Conservation (phyloP, 768 basidiomycete species). For the Coprinellus aureogranulatus region DNA sequence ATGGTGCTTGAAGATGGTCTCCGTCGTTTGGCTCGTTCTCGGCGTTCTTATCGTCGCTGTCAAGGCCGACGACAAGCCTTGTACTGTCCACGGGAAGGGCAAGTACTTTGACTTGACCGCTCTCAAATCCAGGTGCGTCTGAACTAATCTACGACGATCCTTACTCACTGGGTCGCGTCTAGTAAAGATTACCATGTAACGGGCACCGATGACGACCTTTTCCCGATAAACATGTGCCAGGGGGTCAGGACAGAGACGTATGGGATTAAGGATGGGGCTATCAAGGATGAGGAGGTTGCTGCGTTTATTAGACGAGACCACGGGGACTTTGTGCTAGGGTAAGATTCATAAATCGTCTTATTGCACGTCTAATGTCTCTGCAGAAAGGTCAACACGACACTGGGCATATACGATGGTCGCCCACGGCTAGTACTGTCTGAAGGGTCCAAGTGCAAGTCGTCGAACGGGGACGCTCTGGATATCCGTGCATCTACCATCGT, state of each 20-base stretch:
- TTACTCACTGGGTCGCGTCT: constrained; percentile 12
- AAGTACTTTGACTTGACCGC: constrained; percentile 68
- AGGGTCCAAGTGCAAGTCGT: constrained; percentile 62
- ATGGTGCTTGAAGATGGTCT: neutral
- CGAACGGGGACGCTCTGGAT: constrained; percentile 30
- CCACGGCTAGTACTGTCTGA: constrained; percentile 56
- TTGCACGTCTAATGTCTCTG: too few relatives aligned
- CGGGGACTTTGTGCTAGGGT: constrained; percentile 76
- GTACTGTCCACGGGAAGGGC: constrained; percentile 54
- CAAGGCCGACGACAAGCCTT: constrained; percentile 50
- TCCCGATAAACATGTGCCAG: constrained; percentile 66
- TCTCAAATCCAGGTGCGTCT: constrained; percentile 53
- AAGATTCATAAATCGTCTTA: neutral
- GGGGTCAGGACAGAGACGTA: constrained; percentile 55
- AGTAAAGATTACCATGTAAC: constrained; percentile 65
- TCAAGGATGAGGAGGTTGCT: constrained; percentile 52
- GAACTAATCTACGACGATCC: constrained; percentile 4
- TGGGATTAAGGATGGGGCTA: constrained; percentile 49
- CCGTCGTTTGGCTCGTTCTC: neutral
- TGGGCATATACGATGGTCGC: constrained; percentile 49
- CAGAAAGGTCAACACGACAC: constrained; percentile 64
- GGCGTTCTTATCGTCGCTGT: neutral
- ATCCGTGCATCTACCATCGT: constrained; percentile 63
- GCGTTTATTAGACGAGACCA: constrained; percentile 61
- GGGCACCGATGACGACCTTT: constrained; percentile 43